These are phyloP conservation scores for Daldinia caldariorum DNA, from an alignment of 495 filamentous ascomycete species.

Conservation along the genomic window DNA sequence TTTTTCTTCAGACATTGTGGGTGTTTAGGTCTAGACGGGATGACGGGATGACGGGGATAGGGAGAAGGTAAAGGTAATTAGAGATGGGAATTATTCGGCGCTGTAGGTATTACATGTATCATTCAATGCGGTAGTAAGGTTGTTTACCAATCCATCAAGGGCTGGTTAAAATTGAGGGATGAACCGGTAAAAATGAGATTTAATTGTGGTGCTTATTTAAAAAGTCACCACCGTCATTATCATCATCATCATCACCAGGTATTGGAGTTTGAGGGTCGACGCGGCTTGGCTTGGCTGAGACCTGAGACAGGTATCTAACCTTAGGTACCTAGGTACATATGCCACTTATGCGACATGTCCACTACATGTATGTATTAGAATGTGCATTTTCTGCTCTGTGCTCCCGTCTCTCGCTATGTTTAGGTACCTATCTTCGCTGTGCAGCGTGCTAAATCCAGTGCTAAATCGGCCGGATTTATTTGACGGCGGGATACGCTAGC, in stretches of 20 bases:
- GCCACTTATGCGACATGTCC: too few relatives aligned
- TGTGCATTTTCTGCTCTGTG: too few relatives aligned
- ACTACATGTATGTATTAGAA: too few relatives aligned
- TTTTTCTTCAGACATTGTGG: conserved; percentile 70
- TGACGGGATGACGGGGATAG: neutral
- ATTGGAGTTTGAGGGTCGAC: conserved; percentile 8
- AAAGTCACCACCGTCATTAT: neutral
- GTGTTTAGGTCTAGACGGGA: neutral
- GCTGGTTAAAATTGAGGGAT: neutral
- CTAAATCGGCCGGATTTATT: conserved; percentile 39
- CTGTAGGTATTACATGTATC: conserved; percentile 3
- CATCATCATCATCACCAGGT: neutral
- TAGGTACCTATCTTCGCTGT: too few relatives aligned
- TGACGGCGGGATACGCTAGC: conserved; percentile 34
- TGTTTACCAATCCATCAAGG: conserved; percentile 20
- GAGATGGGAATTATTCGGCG: conserved; percentile 1
- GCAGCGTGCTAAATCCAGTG: too few relatives aligned
- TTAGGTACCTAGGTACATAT: too few relatives aligned
- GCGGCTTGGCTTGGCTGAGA: neutral
- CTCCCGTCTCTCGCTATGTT: too few relatives aligned
- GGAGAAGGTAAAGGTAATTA: conserved; percentile 1
- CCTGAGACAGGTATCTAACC: too few relatives aligned
- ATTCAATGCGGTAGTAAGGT: conserved; percentile 11
- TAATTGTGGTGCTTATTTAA: neutral
- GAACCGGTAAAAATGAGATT: conserved; percentile 10